phyloP scores from a whole-genome alignment of 306 rosid genomes.

The Bauhinia variegata region DNA sequence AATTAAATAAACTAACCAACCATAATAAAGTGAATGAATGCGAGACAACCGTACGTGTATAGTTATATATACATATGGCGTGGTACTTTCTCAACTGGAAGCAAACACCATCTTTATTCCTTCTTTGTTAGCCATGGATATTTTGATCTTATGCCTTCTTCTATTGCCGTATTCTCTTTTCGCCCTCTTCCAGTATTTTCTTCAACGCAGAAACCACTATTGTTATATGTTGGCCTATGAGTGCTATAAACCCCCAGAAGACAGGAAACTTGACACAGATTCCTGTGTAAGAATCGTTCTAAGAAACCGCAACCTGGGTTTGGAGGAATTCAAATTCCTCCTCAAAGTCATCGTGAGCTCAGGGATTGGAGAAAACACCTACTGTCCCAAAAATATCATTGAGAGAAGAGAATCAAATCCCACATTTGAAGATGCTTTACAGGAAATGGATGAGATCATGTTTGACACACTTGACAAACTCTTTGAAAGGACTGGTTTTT shows the following conservation, averaged over 20 bases:
- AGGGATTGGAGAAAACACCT: slow-evolving; percentile 55
- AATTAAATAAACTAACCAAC: too few relatives aligned
- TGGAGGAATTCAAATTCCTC: slow-evolving; percentile 50
- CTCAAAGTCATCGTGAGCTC: slow-evolving; percentile 47
- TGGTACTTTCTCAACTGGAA: neutral
- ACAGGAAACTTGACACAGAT: slow-evolving; percentile 39
- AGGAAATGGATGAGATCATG: slow-evolving; percentile 49
- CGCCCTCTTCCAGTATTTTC: slow-evolving; percentile 20
- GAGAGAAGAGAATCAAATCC: slow-evolving; percentile 41
- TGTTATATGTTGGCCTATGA: slow-evolving; percentile 59
- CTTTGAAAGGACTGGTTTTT: slow-evolving; percentile 33
- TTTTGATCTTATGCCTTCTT: slow-evolving; percentile 27
- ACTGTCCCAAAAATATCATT: slow-evolving; percentile 46
- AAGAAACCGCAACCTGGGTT: slow-evolving; percentile 49
- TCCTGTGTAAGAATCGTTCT: slow-evolving; percentile 38
- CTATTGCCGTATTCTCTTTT: slow-evolving; percentile 26
- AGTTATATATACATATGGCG: too few relatives aligned
- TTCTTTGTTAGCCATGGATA: slow-evolving; percentile 38
- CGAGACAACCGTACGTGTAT: too few relatives aligned
- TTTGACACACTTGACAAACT: slow-evolving; percentile 52
- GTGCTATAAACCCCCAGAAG: slow-evolving; percentile 50
- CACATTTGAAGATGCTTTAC: slow-evolving; percentile 31
- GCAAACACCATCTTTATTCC: neutral
- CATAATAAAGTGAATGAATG: too few relatives aligned
- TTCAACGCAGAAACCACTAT: slow-evolving; percentile 36